Evolutionary conservation across 2,329 filamentous ascomycete genomes (phyloP).

Genomic region (Whalleya microplaca): DNA sequence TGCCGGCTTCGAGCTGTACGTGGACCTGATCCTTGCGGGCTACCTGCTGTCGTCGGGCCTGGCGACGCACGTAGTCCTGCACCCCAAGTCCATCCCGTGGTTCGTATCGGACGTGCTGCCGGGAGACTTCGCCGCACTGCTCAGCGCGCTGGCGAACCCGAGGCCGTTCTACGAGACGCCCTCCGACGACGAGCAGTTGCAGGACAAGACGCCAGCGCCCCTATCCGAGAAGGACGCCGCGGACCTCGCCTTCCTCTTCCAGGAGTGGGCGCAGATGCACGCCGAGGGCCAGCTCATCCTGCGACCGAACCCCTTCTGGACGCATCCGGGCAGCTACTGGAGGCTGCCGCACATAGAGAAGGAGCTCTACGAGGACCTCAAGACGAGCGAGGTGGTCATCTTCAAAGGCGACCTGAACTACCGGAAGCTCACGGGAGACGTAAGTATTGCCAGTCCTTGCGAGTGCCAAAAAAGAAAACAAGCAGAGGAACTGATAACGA

Average conservation of each 20-base stretch:
- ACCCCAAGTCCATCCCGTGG: constrained; percentile 96
- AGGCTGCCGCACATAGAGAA: constrained; percentile 72
- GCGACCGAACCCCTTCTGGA: constrained; percentile 91
- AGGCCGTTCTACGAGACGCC: constrained; percentile 77
- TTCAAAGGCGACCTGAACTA: constrained; percentile 99
- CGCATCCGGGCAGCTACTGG: constrained; percentile 85
- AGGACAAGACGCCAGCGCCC: constrained; percentile 60
- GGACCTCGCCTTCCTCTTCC: constrained; percentile 76
- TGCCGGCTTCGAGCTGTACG: constrained; percentile 94
- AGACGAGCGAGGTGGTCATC: constrained; percentile 82
- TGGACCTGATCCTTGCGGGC: constrained; percentile 89
- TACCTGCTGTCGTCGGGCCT: constrained; percentile 85
- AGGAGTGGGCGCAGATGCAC: constrained; percentile 79
- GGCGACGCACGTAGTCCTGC: constrained; percentile 84
- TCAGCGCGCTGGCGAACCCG: constrained; percentile 78
- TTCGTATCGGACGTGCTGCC: constrained; percentile 96
- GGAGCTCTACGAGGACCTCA: constrained; percentile 74
- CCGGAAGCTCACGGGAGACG: constrained; percentile 87
- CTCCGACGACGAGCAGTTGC: constrained; percentile 66
- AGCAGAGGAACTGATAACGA: too few relatives aligned
- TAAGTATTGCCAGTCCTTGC: constrained; percentile 48
- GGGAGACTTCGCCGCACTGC: constrained; percentile 79
- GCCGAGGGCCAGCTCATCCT: constrained; percentile 82
- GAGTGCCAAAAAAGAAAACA: too few relatives aligned
- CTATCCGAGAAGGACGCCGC: constrained; percentile 69